Base-by-base conservation (phyloP, 352 stramenopile species). In the Phytophthora tentaculata region DNA sequence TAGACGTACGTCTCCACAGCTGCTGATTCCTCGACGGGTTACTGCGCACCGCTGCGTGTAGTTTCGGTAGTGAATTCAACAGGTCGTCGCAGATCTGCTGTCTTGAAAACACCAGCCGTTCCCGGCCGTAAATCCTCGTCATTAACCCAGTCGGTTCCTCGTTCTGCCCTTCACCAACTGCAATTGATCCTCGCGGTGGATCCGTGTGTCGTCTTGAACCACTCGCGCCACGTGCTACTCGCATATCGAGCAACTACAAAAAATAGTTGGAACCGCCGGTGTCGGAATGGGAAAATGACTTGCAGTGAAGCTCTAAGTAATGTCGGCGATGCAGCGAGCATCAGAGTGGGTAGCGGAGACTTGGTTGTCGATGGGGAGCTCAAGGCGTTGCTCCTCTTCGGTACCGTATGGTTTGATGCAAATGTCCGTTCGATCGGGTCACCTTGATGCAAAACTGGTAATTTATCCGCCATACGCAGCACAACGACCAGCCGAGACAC, bases 51-150 rank as follows among this genome's bases (percentile, higher is more conserved):
- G 71, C 71, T 22, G 71, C 67, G 51, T 79, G 71, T 20, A 79
- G 58, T 20, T 76, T 79, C 8, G 71, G 71, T 29, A 79, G 59
- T 9, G 71, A 70, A 6, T 51, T 13, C 2, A 76, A 50, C 41
- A 79, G 49, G 55, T 79, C 67, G 62, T 79, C 67, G 20, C 57
- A 64, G 23, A 79, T 57, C 22, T 79, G 57, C 45, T 79, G 71
- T 50, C 66, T 52, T 0, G 61, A 69, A 47, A 73, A 72, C 58
- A 72, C 58, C 22, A 72, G n/a, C 5, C 65, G 65, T 26, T 64
- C 53, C 8, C 65, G 65, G 17, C 65, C 65, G 26, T 72, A 72
- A 24, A 68, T 29, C 16, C 35, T 59, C 3, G 58, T 26, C 22
- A 64, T 19, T 22, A 72, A 53, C 20, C 65, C 65, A 10, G 65